Conservation (phyloP, 108 stramenopile genomes). For the Seminavis robusta region DNA sequence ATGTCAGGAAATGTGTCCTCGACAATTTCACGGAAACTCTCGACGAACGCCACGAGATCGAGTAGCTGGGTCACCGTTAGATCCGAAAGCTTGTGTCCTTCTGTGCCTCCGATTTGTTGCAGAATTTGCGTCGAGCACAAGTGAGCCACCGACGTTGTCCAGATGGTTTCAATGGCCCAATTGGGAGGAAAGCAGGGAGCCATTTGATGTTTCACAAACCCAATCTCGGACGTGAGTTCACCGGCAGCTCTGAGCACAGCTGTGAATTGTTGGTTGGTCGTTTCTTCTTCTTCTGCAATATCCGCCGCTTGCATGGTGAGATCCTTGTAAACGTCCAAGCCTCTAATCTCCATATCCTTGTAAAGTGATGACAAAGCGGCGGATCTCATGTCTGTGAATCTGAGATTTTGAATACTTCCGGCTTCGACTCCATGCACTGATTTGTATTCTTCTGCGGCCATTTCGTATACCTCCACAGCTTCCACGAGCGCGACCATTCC, state of each 20-base stretch:
- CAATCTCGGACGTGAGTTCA: constrained; percentile 78
- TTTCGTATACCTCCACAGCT: constrained; percentile 85
- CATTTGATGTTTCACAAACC: constrained; percentile 82
- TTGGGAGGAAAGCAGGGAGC: constrained; percentile 83
- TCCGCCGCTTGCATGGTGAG: constrained; percentile 38
- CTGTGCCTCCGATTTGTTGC: constrained; percentile 84
- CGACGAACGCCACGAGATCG: constrained; percentile 88
- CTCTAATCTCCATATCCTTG: constrained; percentile 78
- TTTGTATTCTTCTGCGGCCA: constrained; percentile 66
- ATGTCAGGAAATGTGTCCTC: constrained; percentile 87
- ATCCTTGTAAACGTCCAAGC: constrained; percentile 69
- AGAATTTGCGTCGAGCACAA: constrained; percentile 83
- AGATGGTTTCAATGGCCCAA: constrained; percentile 81
- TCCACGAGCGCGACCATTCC: constrained; percentile 90
- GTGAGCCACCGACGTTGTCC: constrained; percentile 83
- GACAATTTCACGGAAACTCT: constrained; percentile 80
- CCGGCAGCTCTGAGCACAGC: constrained; percentile 81
- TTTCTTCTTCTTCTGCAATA: constrained; percentile 61
- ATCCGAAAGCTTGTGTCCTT: constrained; percentile 73
- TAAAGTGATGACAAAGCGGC: constrained; percentile 80
- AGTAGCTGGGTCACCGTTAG: constrained; percentile 80
- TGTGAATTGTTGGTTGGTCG: constrained; percentile 55
- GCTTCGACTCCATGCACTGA: constrained; percentile 55
- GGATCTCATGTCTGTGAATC: constrained; percentile 85
- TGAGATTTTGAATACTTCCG: constrained; percentile 37